These are phyloP conservation scores for Monosporascus sp. DNA, from an alignment of 2,329 filamentous ascomycete species.

Conservation along the genomic window DNA sequence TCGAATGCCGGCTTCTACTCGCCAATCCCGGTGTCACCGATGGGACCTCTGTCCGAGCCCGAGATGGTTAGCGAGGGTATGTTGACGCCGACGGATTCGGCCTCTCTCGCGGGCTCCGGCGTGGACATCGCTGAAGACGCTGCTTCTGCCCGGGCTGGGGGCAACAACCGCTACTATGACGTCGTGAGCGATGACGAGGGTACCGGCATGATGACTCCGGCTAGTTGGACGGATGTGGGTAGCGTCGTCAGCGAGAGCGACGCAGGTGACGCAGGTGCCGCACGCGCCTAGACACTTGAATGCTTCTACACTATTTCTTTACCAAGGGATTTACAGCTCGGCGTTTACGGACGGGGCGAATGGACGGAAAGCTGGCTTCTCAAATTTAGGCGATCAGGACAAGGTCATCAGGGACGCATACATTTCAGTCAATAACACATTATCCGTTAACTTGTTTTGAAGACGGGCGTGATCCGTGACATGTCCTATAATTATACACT, in stretches of 20 bases:
- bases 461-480: too few species aligned
- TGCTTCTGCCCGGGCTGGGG: conserved; percentile 30
- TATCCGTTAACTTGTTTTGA: too few species aligned
- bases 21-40: conserved; percentile 49
- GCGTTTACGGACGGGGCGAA: neutral
- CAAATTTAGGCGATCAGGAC: too few species aligned
- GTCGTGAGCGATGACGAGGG: conserved; percentile 56
- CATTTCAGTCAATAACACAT: too few species aligned
- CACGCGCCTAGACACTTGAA: conserved; percentile 23
- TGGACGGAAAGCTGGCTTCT: neutral
- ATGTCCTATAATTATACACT: too few species aligned
- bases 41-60: conserved; percentile 44
- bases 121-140: conserved; percentile 42
- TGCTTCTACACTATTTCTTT: conserved; percentile 3
- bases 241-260: conserved; percentile 56
- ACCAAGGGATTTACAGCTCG: neutral
- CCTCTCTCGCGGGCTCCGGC: conserved; percentile 47
- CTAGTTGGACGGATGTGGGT: conserved; percentile 61
- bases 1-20: conserved; percentile 54
- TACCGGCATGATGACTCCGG: conserved; percentile 45
- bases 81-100: conserved; percentile 54
- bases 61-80: conserved; percentile 48
- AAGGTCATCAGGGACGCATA: too few species aligned
- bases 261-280: conserved; percentile 34
- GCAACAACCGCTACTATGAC: conserved; percentile 40